phyloP scores from a whole-genome alignment of 2,329 filamentous ascomycete genomes.

The Chaetomium globosum region DNA sequence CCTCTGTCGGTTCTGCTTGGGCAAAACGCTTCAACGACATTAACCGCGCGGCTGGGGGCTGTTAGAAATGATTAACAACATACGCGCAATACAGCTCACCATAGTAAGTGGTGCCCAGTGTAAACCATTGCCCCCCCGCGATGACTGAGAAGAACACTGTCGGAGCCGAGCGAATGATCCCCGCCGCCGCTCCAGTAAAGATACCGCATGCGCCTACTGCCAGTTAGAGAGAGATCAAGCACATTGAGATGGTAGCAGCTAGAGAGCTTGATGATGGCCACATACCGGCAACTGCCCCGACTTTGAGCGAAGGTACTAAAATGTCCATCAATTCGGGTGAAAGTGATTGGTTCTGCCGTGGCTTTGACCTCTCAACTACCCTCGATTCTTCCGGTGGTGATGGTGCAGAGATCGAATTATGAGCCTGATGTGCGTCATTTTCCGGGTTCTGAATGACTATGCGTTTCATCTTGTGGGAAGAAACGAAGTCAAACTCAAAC shows the following conservation, averaged over 20 bases:
- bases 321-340: constrained; percentile 49
- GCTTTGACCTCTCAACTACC: neutral
- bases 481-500: neutral
- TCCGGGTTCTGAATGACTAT: neutral
- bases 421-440: neutral
- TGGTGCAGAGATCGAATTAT: neutral
- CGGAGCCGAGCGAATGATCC: constrained; percentile 68
- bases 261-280: constrained; percentile 3
- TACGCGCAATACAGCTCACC: constrained; percentile 50
- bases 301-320: constrained; percentile 56
- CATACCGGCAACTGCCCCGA: constrained; percentile 63
- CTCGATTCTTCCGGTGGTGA: constrained; percentile 9
- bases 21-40: constrained; percentile 53
- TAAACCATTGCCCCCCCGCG: constrained; percentile 79
- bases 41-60: constrained; percentile 50
- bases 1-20: constrained; percentile 54
- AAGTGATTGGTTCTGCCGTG: constrained; percentile 38
- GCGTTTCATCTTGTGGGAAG: constrained; percentile 5
- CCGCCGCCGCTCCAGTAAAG: constrained; percentile 67
- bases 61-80: neutral
- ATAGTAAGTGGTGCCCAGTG: constrained; percentile 75
- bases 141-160: constrained; percentile 72
- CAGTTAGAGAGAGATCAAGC: constrained; percentile 11
- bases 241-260: neutral
- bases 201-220: constrained; percentile 60